A percentile compares a stretch with the other conserved stretches of the same genome.
These are phyloP conservation scores for Hortiboletus flavorubellus DNA, from an alignment of 768 basidiomycete species.

Conservation along the genomic window DNA sequence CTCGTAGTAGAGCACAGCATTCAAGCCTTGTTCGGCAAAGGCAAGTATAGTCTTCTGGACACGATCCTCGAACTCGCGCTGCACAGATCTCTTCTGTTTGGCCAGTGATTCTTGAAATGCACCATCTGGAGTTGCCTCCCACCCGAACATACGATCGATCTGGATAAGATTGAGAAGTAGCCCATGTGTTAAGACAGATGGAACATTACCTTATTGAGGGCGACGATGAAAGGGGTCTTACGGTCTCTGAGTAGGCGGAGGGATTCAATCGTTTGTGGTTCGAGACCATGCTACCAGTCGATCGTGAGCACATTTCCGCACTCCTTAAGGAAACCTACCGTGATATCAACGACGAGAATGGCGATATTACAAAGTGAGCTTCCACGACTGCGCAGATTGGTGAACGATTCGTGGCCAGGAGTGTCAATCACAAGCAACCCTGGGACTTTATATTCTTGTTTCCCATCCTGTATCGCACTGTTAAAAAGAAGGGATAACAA, in stretches of 20 bases:
- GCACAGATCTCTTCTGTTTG: constrained; percentile 72
- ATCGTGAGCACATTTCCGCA: constrained; percentile 2
- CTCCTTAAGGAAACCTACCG: constrained; percentile 47
- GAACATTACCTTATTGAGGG: constrained; percentile 80
- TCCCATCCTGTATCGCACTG: constrained; percentile 51
- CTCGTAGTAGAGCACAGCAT: constrained; percentile 93
- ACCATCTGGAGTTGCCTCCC: constrained; percentile 87
- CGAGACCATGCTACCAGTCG: constrained; percentile 80
- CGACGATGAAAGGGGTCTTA: constrained; percentile 98
- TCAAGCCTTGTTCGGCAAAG: constrained; percentile 97
- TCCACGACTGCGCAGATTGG: constrained; percentile 91
- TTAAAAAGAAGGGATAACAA: constrained; percentile 6
- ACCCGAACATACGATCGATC: constrained; percentile 98
- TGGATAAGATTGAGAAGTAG: constrained; percentile 29
- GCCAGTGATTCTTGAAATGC: constrained; percentile 90
- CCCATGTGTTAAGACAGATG: constrained; percentile 1
- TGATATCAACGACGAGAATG: constrained; percentile 98
- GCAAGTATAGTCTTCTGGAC: constrained; percentile 81
- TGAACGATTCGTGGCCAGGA: constrained; percentile 99
- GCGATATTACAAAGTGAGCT: constrained; percentile 98
- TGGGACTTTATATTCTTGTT: constrained; percentile 93
- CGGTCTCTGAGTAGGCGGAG: constrained; percentile 85
- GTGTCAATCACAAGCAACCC: constrained; percentile 97
- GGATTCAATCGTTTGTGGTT: constrained; percentile 97
- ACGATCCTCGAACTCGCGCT: constrained; percentile 91